A percentile compares a stretch with the other conserved stretches of the same genome.
Evolutionary conservation across 495 filamentous ascomycete genomes (phyloP).

Genomic region (Schizothecium vesticola): DNA sequence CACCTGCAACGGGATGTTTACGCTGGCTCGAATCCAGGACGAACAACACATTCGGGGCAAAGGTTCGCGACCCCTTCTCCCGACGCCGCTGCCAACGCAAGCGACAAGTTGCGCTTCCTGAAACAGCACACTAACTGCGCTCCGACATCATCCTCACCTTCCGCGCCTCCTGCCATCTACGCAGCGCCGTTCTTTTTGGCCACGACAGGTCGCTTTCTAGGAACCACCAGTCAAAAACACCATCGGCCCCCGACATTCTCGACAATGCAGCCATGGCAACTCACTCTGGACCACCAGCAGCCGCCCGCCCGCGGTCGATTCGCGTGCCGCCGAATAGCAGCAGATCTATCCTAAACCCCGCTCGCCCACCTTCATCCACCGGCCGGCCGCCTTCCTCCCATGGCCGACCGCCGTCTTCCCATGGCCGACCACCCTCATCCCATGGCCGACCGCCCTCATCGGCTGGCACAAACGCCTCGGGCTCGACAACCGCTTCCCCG

Average conservation of each 20-base stretch:
- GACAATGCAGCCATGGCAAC: constrained; percentile 29
- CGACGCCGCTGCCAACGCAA: not conserved
- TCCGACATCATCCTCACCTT: not conserved
- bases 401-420: not conserved
- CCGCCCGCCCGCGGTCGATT: constrained; percentile 22
- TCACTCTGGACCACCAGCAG: constrained; percentile 17
- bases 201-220: not conserved
- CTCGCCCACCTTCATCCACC: constrained; percentile 13
- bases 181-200: not conserved
- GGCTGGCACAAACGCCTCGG: not conserved
- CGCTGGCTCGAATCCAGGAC: not conserved
- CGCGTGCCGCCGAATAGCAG: constrained; percentile 18
- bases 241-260: constrained; percentile 3
- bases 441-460: not conserved
- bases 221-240: not conserved
- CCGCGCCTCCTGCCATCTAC: not conserved
- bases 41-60: not conserved
- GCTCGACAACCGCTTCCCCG: not conserved
- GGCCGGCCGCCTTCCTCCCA: not conserved
- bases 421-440: not conserved
- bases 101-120: not conserved
- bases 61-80: not conserved
- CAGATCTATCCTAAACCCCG: constrained; percentile 15
- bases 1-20: not conserved
- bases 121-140: not conserved